Evolutionary conservation across 2,329 filamentous ascomycete genomes (phyloP), one percentile per base, ranked within the genome.

Genomic region (Aciculosporium take): DNA sequence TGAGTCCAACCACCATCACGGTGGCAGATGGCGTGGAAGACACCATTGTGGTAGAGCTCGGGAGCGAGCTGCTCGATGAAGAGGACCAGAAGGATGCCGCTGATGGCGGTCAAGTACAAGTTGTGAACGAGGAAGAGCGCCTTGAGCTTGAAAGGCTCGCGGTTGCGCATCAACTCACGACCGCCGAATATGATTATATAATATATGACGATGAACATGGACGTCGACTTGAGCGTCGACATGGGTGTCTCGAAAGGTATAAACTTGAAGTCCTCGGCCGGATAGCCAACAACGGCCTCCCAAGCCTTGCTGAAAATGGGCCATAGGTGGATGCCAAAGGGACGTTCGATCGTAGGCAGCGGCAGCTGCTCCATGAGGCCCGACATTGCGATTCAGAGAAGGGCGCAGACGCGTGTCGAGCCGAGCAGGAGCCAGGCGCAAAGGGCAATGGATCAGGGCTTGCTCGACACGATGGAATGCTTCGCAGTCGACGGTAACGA

Each of bases 41-140:
- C 67, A 44, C 89, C 91, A 52, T 83, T 69, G 52, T 83, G 78
- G 52, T 73, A 79, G 42, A 98, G 62, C 15, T 81, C 93, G 35
- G 89, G 84, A 43, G 95, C 68, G 48, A 98, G 69, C 68, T 96
- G 84, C 71, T 96, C 91, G 53, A 87, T 67, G 62, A 93, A 96
- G 53, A 98, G 78, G 42, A 71, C 80, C 56, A 98, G 65, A 40
- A 98, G 74, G 39, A 77, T 70, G 45, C 67, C 82, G 61, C 85
- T 94, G 68, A 95, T 85, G 51, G 76, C 68, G 37, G 89, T 96
- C 58, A 98, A 71, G 68, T 88, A 79, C 56, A 96, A 81, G 74
- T 98, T 98, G 77, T 98, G 89, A 59, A 95, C 74, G 68, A 94
- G 84, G 73, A 96, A 96, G 45, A 91, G 69, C 13, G 74, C 69